Base-by-base conservation (phyloP, 148 eudicot genomes). In the Vaccinium vitisidaea region DNA sequence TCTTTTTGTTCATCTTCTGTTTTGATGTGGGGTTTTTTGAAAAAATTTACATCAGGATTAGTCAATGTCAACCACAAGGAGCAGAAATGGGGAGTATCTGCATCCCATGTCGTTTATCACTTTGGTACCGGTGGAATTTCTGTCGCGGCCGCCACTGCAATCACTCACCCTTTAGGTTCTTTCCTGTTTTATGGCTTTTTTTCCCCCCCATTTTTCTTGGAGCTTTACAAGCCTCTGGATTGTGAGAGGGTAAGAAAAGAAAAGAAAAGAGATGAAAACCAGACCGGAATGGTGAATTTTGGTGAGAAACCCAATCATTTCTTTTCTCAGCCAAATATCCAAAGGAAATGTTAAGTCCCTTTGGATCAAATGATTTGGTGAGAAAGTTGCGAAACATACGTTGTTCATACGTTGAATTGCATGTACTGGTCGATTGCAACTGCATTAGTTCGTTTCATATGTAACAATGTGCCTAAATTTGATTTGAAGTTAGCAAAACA, bases 141-240 rank as follows among this genome's bases (percentile, higher is more conserved):
- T 39, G 98, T 95, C 85, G 96, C 96, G n/a, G 80, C 90, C 5
- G 98, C 98, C 19, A 95, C 98, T 48, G 88, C 88, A 50, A 80
- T 93, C 79, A 95, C 98, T 78, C 98, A 95, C 86, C 98, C 98
- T 84, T 84, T 95, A 94, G 98, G 98, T 91, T 87, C 56, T 50
- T 85, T 79, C 78, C 69, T 48, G 58, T 30, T 70, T 77, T n/a
- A 2, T 69, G 0, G 36, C 1, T 58, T 12, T 11, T 71, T 16
- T 80, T 14, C 21, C 53, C 5, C 0, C 0, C 30, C 5, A 8
- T 30, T 48, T n/a, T 50, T 13, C 5, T 2, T 75, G 12, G 50
- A n/a, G 79, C 32, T 23, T 49, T 76, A 5, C 10, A 43, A 23
- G n/a, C 52, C 6, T 75, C 6, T 36, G 11, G 73, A 67, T 67